phyloP scores from a whole-genome alignment of 2,329 filamentous ascomycete species.

The Trichoderma harzianum region DNA sequence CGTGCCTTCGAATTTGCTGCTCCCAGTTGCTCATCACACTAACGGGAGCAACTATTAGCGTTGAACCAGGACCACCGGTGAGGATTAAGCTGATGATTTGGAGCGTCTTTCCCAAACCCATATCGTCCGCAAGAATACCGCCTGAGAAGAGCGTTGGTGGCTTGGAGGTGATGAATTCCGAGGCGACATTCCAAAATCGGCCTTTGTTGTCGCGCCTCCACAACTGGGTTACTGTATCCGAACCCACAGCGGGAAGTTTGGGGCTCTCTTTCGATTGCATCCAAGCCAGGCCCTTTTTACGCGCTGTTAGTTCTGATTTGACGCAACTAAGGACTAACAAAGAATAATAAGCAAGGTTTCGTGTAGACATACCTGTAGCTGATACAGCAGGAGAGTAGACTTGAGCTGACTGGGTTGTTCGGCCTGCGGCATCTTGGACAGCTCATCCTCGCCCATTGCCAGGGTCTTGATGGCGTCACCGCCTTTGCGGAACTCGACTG shows the following conservation, averaged over 20 bases:
- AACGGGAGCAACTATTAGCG: slow-evolving; percentile 77
- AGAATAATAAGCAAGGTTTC: background rate
- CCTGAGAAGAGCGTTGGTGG: slow-evolving; percentile 68
- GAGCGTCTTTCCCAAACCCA: slow-evolving; percentile 88
- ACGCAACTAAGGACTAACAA: background rate
- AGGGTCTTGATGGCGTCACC: slow-evolving; percentile 66
- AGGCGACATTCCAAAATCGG: slow-evolving; percentile 59
- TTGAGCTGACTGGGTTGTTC: slow-evolving; percentile 62
- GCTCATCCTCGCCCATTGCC: slow-evolving; percentile 65
- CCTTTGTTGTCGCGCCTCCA: slow-evolving; percentile 60
- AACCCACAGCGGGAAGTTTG: slow-evolving; percentile 54
- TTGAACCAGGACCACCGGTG: slow-evolving; percentile 54
- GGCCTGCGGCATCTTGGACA: slow-evolving; percentile 70
- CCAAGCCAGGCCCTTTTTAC: slow-evolving; percentile 70
- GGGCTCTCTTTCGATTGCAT: slow-evolving; percentile 74
- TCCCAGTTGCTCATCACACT: slow-evolving; percentile 91
- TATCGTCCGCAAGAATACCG: slow-evolving; percentile 83
- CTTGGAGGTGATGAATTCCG: slow-evolving; percentile 56
- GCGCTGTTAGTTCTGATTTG: background rate
- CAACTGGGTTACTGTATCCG: slow-evolving; percentile 64
- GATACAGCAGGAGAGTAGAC: slow-evolving; percentile 73
- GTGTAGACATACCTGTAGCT: slow-evolving; percentile 52
- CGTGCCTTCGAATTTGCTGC: slow-evolving; percentile 71
- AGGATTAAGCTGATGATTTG: slow-evolving; percentile 80
- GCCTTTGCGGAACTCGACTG: slow-evolving; percentile 63